Percentiles rank a stretch among this genome's conserved stretches.
These are phyloP conservation scores for Naematelia encephala DNA, from an alignment of 768 basidiomycete genomes.

Conservation along the genomic window DNA sequence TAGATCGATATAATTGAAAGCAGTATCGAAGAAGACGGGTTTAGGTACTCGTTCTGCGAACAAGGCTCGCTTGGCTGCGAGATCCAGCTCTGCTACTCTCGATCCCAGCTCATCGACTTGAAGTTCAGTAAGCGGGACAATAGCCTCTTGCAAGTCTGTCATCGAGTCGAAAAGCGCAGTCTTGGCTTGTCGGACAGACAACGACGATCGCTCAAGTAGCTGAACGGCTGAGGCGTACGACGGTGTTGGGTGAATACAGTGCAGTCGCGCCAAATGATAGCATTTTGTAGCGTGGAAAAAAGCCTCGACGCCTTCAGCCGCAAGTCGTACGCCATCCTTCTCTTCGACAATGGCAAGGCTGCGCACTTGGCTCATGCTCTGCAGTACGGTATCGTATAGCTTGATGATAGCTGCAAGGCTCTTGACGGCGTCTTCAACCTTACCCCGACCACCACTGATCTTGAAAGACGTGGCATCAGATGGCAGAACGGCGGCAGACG, in stretches of 20 bases:
- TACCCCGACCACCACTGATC: conserved; percentile 29
- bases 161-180: conserved; percentile 19
- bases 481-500: conserved; percentile 22
- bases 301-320: conserved; percentile 70
- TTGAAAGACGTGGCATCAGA: conserved; percentile 25
- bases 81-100: conserved; percentile 26
- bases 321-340: conserved; percentile 73
- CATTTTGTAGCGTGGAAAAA: conserved; percentile 74
- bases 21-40: conserved; percentile 89
- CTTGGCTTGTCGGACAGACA: conserved; percentile 23
- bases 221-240: conserved; percentile 42
- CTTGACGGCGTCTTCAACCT: conserved; percentile 53
- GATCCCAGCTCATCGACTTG: conserved; percentile 17
- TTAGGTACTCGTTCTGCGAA: conserved; percentile 62
- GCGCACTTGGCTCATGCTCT: conserved; percentile 79
- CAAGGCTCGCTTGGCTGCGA: conserved; percentile 41
- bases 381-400: conserved; percentile 73
- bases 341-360: conserved; percentile 81
- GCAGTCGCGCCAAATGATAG: conserved; percentile 71
- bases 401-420: conserved; percentile 86
- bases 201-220: conserved; percentile 27
- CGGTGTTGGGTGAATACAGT: conserved; percentile 53
- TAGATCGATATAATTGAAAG: conserved; percentile 83
- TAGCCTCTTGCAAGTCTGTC: conserved; percentile 24
- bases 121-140: conserved; percentile 16